Evolutionary conservation across 1,284 basidiomycete species (phyloP), one percentile per base, ranked within the genome.

Genomic region (Naganishia cerealis): DNA sequence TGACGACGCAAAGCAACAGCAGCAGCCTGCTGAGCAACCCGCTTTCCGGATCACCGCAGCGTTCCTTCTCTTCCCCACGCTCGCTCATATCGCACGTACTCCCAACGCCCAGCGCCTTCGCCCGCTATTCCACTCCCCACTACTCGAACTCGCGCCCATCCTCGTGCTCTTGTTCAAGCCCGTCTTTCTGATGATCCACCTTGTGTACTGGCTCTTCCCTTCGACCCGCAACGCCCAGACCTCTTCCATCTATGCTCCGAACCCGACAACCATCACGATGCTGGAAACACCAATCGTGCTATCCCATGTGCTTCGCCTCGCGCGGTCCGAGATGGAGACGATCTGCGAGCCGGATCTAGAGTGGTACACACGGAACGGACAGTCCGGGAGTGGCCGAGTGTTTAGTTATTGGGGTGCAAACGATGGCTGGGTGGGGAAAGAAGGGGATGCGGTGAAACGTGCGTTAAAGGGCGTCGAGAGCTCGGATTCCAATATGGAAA

Each of bases 61-160:
- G 21, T 61, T 68, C 39, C 65, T 72, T 9, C 66, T 73, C 39
- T 73, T 73, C 58, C 72, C 72, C 1, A 72, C 72, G 3, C 66
- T 73, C 8, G 59, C 70, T 2, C 38, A 73, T 26, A 73, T 73
- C 48, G 71, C 68, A 16, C 18, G 55, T 13, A 69, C 72, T 1
- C 71, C 71, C 21, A 72, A 70, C 39, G 68, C 56, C 65, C 73
- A 38, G 55, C 53, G 57, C 38, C 26, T 56, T 0, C 66, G 77
- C 75, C 80, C 80, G n/a, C 74, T 81, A 21, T 81, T 81, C 69
- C 73, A 73, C 42, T 68, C 71, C 16, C 78, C 78, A 0, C 26
- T 78, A 12, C 65, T 70, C 18, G 57, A 70, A 2, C 58, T 78
- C 21, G 62, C 78, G 3, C 76, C 78, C 5, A 26, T 65, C 6